A percentile compares a stretch with the other conserved stretches of the same genome.
phyloP scores from a whole-genome alignment of 2,329 filamentous ascomycete genomes.

The Tolypocladium tundrense region DNA sequence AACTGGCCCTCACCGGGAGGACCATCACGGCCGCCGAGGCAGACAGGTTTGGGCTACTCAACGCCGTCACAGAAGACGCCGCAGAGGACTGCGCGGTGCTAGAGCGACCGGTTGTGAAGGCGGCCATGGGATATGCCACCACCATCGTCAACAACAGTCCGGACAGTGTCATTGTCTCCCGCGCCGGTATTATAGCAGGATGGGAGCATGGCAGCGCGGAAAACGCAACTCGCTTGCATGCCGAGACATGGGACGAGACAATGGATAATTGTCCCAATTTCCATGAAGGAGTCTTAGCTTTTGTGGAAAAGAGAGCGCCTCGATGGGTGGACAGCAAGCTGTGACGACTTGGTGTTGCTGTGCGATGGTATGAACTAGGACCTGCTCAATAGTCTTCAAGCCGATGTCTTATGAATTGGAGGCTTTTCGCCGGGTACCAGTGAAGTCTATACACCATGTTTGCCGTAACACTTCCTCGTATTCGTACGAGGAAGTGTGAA shows the following conservation, averaged over 20 bases:
- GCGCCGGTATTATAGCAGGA: conserved; percentile 57
- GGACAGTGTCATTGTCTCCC: conserved; percentile 59
- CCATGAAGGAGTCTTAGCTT: conserved; percentile 58
- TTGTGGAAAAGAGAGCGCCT: conserved; percentile 61
- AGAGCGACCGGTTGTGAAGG: conserved; percentile 32
- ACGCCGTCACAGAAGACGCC: conserved; percentile 39
- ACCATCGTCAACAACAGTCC: conserved; percentile 56
- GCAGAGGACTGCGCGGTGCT: conserved; percentile 16
- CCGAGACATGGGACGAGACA: conserved; percentile 38
- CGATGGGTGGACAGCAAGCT: conserved; percentile 52
- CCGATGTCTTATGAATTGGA: too few relatives aligned
- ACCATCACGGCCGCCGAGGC: conserved; percentile 47
- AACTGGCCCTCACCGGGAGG: conserved; percentile 56
- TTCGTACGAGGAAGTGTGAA: too few relatives aligned
- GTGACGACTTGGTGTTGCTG: conserved; percentile 13
- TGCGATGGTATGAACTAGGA: too few relatives aligned
- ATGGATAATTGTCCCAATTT: conserved; percentile 58
- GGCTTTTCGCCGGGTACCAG: not conserved
- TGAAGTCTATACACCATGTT: too few relatives aligned
- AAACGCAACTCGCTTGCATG: conserved; percentile 43
- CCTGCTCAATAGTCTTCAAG: too few relatives aligned
- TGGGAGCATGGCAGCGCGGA: conserved; percentile 57
- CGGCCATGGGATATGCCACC: conserved; percentile 47
- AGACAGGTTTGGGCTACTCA: conserved; percentile 55
- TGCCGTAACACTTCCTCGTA: too few relatives aligned